Percentiles rank a stretch among this genome's conserved stretches.
Evolutionary conservation across 768 basidiomycete species (phyloP).

Genomic region (Boletus sp.): DNA sequence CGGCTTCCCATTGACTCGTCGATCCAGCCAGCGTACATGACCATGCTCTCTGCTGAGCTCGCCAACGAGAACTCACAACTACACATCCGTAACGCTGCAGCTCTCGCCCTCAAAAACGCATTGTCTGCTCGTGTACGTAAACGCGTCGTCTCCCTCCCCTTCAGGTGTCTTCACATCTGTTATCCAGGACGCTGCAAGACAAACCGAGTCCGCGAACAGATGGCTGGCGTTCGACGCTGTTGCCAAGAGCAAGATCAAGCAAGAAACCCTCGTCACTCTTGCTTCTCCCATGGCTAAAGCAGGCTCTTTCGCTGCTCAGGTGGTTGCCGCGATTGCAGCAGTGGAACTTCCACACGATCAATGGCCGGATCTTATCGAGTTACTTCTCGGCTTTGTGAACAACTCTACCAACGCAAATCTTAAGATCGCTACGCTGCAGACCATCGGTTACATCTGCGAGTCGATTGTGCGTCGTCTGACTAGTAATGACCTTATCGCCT

Average conservation of each 20-base stretch:
- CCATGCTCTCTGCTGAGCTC: constrained; percentile 83
- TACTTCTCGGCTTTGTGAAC: constrained; percentile 84
- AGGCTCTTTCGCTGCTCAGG: constrained; percentile 87
- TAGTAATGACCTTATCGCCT: constrained; percentile 7
- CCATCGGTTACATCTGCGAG: constrained; percentile 98
- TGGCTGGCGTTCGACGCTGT: constrained; percentile 77
- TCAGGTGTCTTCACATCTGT: constrained; percentile 15
- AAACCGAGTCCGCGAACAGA: constrained; percentile 69
- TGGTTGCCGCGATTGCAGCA: constrained; percentile 90
- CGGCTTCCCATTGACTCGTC: constrained; percentile 9
- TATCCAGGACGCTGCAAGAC: constrained; percentile 67
- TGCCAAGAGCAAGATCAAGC: constrained; percentile 80
- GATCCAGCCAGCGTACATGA: constrained; percentile 84
- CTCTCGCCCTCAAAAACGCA: constrained; percentile 94
- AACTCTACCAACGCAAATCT: constrained; percentile 66
- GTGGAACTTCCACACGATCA: constrained; percentile 86
- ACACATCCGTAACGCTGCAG: constrained; percentile 91
- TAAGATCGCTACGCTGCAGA: constrained; percentile 84
- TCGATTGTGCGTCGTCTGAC: constrained; percentile 66
- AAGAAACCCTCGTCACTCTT: constrained; percentile 79
- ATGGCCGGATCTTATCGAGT: constrained; percentile 89
- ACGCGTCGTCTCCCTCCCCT: constrained; percentile 18
- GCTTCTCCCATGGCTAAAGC: constrained; percentile 68
- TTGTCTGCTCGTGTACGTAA: constrained; percentile 80
- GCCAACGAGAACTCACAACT: constrained; percentile 66